phyloP scores from a whole-genome alignment of 1,139 yeast species.

The Sporopachydermia cereana region DNA sequence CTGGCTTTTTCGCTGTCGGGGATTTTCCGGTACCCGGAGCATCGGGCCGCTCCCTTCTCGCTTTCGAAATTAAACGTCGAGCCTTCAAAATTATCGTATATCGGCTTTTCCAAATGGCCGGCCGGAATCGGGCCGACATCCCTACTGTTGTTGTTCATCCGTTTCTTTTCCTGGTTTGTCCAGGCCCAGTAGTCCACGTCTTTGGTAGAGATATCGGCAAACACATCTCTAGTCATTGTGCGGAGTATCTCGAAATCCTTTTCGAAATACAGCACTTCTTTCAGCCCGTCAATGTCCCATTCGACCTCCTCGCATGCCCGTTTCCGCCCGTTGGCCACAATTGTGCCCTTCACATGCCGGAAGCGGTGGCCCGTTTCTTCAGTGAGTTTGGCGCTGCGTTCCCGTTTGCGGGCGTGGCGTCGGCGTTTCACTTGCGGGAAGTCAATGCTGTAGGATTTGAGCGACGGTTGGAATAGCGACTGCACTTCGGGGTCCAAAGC shows the following conservation, averaged over 20 bases:
- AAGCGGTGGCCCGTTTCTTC: background rate
- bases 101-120: slow-evolving; percentile 11
- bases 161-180: slow-evolving; percentile 29
- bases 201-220: slow-evolving; percentile 19
- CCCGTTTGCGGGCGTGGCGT: slow-evolving; percentile 20
- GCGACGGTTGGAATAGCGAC: background rate
- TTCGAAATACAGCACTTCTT: slow-evolving; percentile 28
- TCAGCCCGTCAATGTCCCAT: slow-evolving; percentile 27
- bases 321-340: slow-evolving; percentile 18
- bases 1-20: slow-evolving; percentile 33
- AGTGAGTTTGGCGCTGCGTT: background rate
- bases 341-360: slow-evolving; percentile 28
- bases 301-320: slow-evolving; percentile 1
- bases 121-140: slow-evolving; percentile 11
- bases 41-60: slow-evolving; percentile 51
- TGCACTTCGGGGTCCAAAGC: background rate
- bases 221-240: slow-evolving; percentile 20
- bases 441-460: background rate
- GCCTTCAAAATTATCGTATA: slow-evolving; percentile 28
- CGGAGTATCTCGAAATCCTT: slow-evolving; percentile 31
- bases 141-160: slow-evolving; percentile 17
- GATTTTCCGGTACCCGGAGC: slow-evolving; percentile 44
- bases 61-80: slow-evolving; percentile 28
- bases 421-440: background rate
- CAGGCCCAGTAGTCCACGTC: slow-evolving; percentile 49